Evolutionary conservation across 2,329 filamentous ascomycete genomes (phyloP).

Genomic region (Phaeosphaeriaceae sp.): DNA sequence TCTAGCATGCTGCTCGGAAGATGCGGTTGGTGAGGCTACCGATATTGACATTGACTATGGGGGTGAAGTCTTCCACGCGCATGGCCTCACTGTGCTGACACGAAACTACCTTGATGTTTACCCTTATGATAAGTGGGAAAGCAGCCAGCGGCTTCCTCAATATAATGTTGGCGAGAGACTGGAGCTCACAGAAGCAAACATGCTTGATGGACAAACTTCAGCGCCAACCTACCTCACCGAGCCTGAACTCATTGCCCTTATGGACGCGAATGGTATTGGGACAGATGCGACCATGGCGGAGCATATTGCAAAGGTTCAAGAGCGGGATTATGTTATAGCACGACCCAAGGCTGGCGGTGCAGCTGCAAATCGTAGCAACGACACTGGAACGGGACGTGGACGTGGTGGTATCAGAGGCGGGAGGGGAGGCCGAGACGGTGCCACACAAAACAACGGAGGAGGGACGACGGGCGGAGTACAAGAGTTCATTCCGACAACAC

Average conservation of each 20-base stretch:
- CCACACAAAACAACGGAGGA: slow-evolving; percentile 48
- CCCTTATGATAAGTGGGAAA: slow-evolving; percentile 95
- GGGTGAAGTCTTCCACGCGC: slow-evolving; percentile 79
- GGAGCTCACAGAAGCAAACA: slow-evolving; percentile 84
- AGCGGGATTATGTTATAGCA: slow-evolving; percentile 82
- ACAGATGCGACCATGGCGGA: slow-evolving; percentile 99
- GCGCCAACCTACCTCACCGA: slow-evolving; percentile 89
- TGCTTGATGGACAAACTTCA: slow-evolving; percentile 88
- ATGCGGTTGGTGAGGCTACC: slow-evolving; percentile 84
- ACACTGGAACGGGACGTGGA: slow-evolving; percentile 51
- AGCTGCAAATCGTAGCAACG: slow-evolving; percentile 44
- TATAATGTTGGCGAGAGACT: slow-evolving; percentile 83
- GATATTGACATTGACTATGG: slow-evolving; percentile 87
- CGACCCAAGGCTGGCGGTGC: slow-evolving; percentile 54
- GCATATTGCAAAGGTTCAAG: slow-evolving; percentile 94
- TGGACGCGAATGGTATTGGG: slow-evolving; percentile 98
- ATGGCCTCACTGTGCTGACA: slow-evolving; percentile 83
- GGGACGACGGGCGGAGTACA: slow-evolving; percentile 63
- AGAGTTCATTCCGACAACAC: slow-evolving; percentile 90
- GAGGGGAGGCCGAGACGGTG: slow-evolving; percentile 57
- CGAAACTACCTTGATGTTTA: slow-evolving; percentile 96
- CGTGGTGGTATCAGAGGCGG: slow-evolving; percentile 37
- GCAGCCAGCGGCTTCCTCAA: slow-evolving; percentile 78
- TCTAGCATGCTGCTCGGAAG: slow-evolving; percentile 92
- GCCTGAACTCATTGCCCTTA: slow-evolving; percentile 91